These are phyloP conservation scores for Begonia loranthoides DNA, from an alignment of 306 rosid species.

Conservation along the genomic window DNA sequence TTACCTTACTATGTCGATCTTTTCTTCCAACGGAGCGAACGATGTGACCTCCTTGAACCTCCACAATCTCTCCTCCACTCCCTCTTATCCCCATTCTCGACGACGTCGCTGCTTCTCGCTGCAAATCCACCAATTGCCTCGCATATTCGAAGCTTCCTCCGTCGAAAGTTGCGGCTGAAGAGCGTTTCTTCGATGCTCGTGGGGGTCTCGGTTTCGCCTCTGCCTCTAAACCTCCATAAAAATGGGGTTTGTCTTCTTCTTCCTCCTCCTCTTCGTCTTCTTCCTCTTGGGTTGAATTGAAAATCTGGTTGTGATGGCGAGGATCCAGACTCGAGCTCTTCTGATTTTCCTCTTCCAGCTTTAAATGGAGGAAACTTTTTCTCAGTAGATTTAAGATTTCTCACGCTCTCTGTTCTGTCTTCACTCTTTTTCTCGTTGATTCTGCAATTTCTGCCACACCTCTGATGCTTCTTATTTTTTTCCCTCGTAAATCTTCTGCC, in stretches of 20 bases:
- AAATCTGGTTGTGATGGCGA: conserved; percentile 10
- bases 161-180: conserved; percentile 8
- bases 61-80: conserved; percentile 15
- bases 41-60: conserved; percentile 20
- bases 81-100: conserved; percentile 12
- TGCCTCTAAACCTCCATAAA: conserved; percentile 5
- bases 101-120: conserved; percentile 7
- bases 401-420: neutral
- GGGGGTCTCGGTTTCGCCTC: conserved; percentile 3
- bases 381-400: no score
- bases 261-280: neutral
- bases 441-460: neutral
- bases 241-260: neutral
- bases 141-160: conserved; percentile 17
- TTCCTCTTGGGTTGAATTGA: conserved; percentile 6
- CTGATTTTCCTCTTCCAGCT: conserved; percentile 18
- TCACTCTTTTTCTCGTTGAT: neutral
- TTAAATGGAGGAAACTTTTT: no score
- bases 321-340: conserved; percentile 12
- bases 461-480: neutral
- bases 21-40: conserved; percentile 14
- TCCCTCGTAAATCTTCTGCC: neutral
- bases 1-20: conserved; percentile 15
- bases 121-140: conserved; percentile 12
- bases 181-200: conserved; percentile 4